These are phyloP conservation scores for Cryptococcus sp. DNA, from an alignment of 1,284 basidiomycete species.

Conservation along the genomic window DNA sequence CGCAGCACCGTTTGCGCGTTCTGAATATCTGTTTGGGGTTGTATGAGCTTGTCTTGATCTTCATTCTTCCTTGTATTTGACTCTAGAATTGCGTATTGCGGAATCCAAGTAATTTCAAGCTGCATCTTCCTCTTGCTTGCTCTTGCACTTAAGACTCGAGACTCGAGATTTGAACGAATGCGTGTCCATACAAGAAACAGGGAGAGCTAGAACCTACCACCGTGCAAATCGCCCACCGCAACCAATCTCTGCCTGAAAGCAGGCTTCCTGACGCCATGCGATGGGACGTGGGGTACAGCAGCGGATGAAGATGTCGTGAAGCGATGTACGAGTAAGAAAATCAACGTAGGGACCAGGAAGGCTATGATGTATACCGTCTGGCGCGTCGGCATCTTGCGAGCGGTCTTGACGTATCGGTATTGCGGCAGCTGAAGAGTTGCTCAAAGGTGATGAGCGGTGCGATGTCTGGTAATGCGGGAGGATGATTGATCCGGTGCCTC, in stretches of 20 bases:
- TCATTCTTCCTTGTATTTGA: neutral
- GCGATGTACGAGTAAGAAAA: constrained; percentile 14
- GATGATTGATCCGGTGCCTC: neutral
- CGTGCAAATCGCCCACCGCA: constrained; percentile 79
- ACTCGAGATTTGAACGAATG: neutral
- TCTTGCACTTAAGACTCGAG: neutral
- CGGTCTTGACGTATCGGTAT: neutral
- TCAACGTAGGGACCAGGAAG: constrained; percentile 4
- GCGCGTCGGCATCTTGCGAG: constrained; percentile 11
- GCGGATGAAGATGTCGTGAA: neutral
- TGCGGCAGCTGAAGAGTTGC: too few species aligned
- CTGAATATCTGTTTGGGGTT: constrained; percentile 13
- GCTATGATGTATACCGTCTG: constrained; percentile 10
- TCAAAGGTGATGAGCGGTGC: too few species aligned
- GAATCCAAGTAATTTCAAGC: neutral
- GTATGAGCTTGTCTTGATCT: neutral
- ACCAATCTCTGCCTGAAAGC: constrained; percentile 55
- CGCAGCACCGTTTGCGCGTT: constrained; percentile 60
- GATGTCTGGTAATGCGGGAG: neutral
- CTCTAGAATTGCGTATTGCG: neutral
- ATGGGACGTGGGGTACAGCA: constrained; percentile 9
- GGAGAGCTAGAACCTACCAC: constrained; percentile 51
- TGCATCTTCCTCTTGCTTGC: neutral
- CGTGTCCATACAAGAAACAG: too few species aligned
- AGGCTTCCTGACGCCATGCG: constrained; percentile 5